These are phyloP conservation scores for Drosera spatulata DNA, from an alignment of 179 eudicot species.

Conservation along the genomic window DNA sequence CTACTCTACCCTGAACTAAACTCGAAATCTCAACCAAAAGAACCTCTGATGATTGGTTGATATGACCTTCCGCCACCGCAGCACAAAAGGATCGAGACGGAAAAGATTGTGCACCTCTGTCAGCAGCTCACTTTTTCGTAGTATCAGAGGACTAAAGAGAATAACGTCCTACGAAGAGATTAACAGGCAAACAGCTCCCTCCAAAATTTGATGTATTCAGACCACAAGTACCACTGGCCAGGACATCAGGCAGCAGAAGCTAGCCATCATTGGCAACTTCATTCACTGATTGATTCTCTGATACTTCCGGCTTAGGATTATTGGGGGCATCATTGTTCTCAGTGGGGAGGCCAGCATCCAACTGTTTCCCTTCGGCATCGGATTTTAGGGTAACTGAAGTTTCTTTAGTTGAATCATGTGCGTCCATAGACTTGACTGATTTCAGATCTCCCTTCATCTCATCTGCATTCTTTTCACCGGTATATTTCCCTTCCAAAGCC, in stretches of 20 bases:
- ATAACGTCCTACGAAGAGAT: not conserved
- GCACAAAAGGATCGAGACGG: no score
- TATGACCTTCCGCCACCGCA: no score
- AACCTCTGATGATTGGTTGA: no score
- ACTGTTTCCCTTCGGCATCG: constrained; percentile 17
- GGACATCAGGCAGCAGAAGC: not conserved
- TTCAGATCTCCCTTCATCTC: constrained; percentile 21
- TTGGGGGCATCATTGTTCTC: constrained; percentile 13
- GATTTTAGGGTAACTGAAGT: constrained; percentile 1
- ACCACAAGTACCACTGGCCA: not conserved
- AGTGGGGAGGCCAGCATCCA: constrained; percentile 8
- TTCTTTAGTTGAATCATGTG: constrained; percentile 16
- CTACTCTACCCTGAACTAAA: no score
- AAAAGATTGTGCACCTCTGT: no score
- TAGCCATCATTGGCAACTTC: constrained; percentile 36
- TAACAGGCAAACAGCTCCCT: not conserved
- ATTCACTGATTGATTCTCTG: constrained; percentile 20
- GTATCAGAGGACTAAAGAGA: not conserved
- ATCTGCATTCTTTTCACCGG: constrained; percentile 29
- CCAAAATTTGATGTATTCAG: no score
- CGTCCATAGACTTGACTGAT: constrained; percentile 14
- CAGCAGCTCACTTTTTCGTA: not conserved
- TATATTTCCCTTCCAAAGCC: constrained; percentile 41
- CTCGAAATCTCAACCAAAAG: no score
- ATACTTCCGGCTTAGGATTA: constrained; percentile 13